Evolutionary conservation across 345 rosid genomes (phyloP).

Genomic region (Cochlearia excelsa): DNA sequence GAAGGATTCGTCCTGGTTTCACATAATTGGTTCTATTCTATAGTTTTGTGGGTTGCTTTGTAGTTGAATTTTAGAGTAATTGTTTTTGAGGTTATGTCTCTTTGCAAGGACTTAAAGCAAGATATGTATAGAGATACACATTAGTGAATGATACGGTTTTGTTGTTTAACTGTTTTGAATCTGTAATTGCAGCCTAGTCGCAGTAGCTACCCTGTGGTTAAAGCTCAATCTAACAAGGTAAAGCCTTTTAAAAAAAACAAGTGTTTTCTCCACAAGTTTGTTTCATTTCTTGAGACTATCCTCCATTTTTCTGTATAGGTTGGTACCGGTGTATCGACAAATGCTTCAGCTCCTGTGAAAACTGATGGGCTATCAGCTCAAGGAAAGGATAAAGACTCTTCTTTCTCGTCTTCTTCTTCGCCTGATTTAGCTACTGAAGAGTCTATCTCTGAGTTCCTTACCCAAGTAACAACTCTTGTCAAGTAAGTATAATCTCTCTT

Average conservation of each 20-base stretch:
- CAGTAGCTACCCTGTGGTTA: constrained; percentile 45
- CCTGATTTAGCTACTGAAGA: constrained; percentile 54
- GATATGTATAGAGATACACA: neutral
- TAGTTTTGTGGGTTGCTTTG: too few species aligned
- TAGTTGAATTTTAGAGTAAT: neutral
- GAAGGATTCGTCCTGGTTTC: too few species aligned
- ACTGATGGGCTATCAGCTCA: constrained; percentile 40
- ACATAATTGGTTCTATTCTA: too few species aligned
- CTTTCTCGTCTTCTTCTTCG: constrained; percentile 39
- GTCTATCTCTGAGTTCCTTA: constrained; percentile 66
- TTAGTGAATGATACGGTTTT: constrained; percentile 10
- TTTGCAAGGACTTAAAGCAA: neutral
- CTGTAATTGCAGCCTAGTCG: constrained; percentile 46
- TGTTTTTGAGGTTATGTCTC: neutral
- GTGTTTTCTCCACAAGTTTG: constrained; percentile 34
- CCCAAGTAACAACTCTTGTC: constrained; percentile 77
- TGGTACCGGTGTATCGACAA: constrained; percentile 49
- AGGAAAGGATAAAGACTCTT: constrained; percentile 39
- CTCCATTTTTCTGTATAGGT: constrained; percentile 56
- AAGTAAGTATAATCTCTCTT: constrained; percentile 45
- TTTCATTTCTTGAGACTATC: constrained; percentile 50
- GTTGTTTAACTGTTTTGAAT: neutral
- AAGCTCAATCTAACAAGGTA: constrained; percentile 69
- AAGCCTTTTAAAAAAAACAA: constrained; percentile 32
- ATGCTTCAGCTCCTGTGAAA: constrained; percentile 50